Base-by-base conservation (phyloP, 805 yeast genomes). In the Wickerhamiella hasegawae region DNA sequence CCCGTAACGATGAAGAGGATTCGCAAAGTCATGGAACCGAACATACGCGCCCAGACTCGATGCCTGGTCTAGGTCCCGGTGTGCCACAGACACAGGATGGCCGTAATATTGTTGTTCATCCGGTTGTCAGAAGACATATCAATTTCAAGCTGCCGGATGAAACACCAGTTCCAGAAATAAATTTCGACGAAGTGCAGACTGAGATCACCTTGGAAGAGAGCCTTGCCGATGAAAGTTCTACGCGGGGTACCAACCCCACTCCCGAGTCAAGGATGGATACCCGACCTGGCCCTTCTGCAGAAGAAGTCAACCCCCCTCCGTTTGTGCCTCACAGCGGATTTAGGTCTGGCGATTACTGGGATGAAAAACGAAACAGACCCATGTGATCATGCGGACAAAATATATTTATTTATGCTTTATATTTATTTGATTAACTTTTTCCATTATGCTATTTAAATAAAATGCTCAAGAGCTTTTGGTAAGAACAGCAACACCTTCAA, bases 401-500 rank as follows among this genome's bases (percentile, higher is more conserved):
- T 5, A 12, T 8, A 12, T 18, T 30, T 4, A 20, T 8, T 19
- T 24, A 9, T 16, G 12, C 6, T 19, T 10, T 15, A 15, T 10
- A 15, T 15, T 27, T 19, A 16, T 19, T 24, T 30, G 12, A 19
- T 12, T 14, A 10, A 18, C 24, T 16, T 20, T 19, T 25, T 24
- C 10, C 17, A 25, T 18, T 4, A 5, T 23, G 6, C 19, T 5
- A 21, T 16, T 6, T 5, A 9, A 5, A 11, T n/a, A n/a, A n/a
- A n/a, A 11, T 31, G 4, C 31, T 5, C 16, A 14, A 19, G 20
- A 18, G 23, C 3, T 3, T 15, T 16, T 24, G 3, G 47, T 34
- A 21, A 82, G 58, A 4, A 82, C 90, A 12, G 87, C 87, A 15
- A 82, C 82, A 51, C 87, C 73, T 55, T 82, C 94, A 26, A 82